Evolutionary conservation across 1,284 basidiomycete genomes (phyloP), one percentile per base, ranked within the genome.

Genomic region (Pterula multifida): DNA sequence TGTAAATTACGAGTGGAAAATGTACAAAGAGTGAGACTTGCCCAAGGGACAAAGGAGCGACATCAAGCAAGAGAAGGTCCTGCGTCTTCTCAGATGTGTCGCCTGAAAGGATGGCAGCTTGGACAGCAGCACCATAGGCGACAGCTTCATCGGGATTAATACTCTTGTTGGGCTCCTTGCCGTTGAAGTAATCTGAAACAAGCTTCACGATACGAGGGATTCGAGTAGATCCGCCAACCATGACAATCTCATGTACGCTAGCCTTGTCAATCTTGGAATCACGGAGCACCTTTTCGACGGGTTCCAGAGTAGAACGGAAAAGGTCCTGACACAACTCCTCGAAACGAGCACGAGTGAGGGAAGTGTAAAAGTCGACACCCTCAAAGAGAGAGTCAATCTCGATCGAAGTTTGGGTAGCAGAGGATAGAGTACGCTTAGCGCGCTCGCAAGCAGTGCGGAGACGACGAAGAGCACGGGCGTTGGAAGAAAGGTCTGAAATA

Each of bases 61-160:
- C 96, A 69, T 99, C 95, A 66, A 98, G 90, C 54, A 98, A 82
- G 53, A 98, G 84, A 54, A 98, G 78, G 66, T 96, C 93, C 69
- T 94, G 90, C 45, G 91, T 96, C 78, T 94, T 96, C 78, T 98
- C 94, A 1, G 93, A 96, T 32, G 92, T 96, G 69, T 97, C 92
- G 65, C 96, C 96, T 26, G 93, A 90, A 54, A 98, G 86, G 61
- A 99, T 96, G 63, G 93, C 95, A 54, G 93, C 95, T 75, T 98
- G 96, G 62, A 98, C 95, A 57, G 96, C 94, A 58, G 95, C 96
- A 78, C 96, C 96, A 71, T 97, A 97, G 36, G 96, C 95, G 58
- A 98, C 95, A 55, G 96, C 96, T 75, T 99, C 96, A 63, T 98
- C 95, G 55, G 96, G 96, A 85, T 98, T 98, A 80, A 98, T 98